Evolutionary conservation across 352 stramenopile species (phyloP).

Genomic region (Phytopythium oedochilum): DNA sequence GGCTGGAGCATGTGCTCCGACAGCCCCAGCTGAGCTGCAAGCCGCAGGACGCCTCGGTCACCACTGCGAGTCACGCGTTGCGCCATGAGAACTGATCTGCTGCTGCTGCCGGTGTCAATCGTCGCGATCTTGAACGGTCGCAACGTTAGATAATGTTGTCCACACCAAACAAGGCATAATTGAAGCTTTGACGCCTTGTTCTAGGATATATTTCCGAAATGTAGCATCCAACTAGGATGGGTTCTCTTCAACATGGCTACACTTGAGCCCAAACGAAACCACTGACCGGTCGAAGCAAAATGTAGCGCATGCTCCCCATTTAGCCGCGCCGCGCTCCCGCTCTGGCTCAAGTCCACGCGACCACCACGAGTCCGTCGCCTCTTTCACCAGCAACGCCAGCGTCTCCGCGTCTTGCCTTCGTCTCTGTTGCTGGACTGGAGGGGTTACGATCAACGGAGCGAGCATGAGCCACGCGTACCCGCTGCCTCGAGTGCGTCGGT

Average conservation of each 20-base stretch:
- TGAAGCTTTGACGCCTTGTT: too few species aligned
- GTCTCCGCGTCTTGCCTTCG: too few species aligned
- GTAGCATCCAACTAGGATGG: too few species aligned
- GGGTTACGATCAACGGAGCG: too few species aligned
- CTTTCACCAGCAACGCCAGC: too few species aligned
- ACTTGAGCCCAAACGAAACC: not conserved
- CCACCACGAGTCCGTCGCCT: too few species aligned
- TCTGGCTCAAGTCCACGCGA: too few species aligned
- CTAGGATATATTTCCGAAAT: not conserved
- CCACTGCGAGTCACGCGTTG: conserved; percentile 8
- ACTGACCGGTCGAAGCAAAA: not conserved
- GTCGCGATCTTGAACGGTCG: conserved; percentile 10
- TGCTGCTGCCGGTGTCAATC: too few species aligned
- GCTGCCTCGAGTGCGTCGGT: conserved; percentile 19
- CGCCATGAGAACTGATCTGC: too few species aligned
- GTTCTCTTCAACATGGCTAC: not conserved
- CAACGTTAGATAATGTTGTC: not conserved
- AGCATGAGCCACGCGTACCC: conserved; percentile 18
- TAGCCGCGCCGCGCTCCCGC: not conserved
- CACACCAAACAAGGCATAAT: not conserved
- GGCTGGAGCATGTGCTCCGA: conserved; percentile 26
- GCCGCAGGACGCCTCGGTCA: conserved; percentile 29
- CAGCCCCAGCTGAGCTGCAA: conserved; percentile 56
- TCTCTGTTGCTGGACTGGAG: too few species aligned
- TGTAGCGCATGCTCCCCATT: not conserved